Evolutionary conservation across 2,329 filamentous ascomycete genomes (phyloP), one percentile per base, ranked within the genome.

Genomic region (Cladosporium velox): DNA sequence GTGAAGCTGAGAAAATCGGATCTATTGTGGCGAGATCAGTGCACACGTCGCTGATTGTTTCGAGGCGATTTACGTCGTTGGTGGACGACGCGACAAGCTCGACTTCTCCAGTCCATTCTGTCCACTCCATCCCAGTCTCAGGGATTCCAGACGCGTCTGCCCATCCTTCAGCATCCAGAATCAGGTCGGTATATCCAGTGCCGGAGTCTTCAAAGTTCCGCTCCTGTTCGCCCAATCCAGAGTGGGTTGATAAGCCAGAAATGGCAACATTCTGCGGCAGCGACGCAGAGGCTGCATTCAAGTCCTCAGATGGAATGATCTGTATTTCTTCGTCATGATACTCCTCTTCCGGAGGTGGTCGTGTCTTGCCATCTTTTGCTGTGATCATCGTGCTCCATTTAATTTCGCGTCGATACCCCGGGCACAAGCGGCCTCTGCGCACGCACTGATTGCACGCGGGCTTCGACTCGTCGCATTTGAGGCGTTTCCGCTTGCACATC

Each of bases 381-480:
- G 60, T 55, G 54, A 58, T 58, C 26, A 66, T 68, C 15, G 67
- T 61, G 14, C 54, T 65, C 65, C 54, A 66, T 54, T 58, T 59
- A 21, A 68, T 63, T 35, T 68, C 64, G 41, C 52, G 47, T 38
- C 58, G 59, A 35, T 68, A 68, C 3, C 67, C 67, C 1, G 67
- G 67, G 49, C 66, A 68, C 32, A 60, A 32, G 15, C 64, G 52
- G 44, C 64, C 47, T 54, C 66, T 66, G 38, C 64, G 64, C 11
- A 59, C 59, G 38, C 66, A 68, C 41, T 68, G 66, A 41, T 66
- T 61, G 64, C 66, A 68, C 3, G 51, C 64, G 8, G 66, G 66
- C 32, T 64, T 66, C 7, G 64, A 57, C 35, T 68, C 66, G 61
- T 68, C 66, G 64, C 66, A 68, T 60, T 68, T 68, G 5, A 68